Percentiles rank a stretch among this genome's conserved stretches.
Conservation (phyloP, 2,329 filamentous ascomycete species). For the Aspergillus sp. region DNA sequence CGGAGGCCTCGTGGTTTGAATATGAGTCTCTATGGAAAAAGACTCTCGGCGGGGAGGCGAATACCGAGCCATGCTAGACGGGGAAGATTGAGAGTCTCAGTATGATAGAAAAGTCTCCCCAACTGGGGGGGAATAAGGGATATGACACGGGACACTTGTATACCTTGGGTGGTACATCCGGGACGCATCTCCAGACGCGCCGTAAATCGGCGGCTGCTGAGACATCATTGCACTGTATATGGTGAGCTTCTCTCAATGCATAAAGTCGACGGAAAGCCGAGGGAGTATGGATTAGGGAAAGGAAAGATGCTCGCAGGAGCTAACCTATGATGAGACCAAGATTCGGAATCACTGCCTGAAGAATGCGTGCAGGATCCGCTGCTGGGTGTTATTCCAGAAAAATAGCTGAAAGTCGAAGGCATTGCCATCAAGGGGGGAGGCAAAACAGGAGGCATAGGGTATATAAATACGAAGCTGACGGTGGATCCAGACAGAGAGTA, state of each 20-base stretch:
- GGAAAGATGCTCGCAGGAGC: conserved; percentile 20
- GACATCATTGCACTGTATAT: conserved; percentile 23
- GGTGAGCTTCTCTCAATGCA: conserved; percentile 22
- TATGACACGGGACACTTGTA: conserved; percentile 8
- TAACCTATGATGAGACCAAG: conserved; percentile 35
- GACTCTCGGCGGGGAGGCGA: conserved; percentile 27
- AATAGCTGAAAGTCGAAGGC: conserved; percentile 28
- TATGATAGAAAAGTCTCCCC: conserved; percentile 9
- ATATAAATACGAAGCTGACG: conserved; percentile 10
- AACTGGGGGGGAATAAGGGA: conserved; percentile 1
- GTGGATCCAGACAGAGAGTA: conserved; percentile 4
- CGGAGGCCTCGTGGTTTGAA: conserved; percentile 16
- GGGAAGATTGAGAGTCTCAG: conserved; percentile 15
- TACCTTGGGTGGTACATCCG: conserved; percentile 40
- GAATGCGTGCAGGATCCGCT: conserved; percentile 29
- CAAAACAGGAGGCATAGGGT: conserved; percentile 32
- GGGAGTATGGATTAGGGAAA: background rate
- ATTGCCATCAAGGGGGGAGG: conserved; percentile 27
- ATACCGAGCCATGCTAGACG: conserved; percentile 30
- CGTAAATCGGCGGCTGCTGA: conserved; percentile 29
- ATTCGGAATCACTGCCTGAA: conserved; percentile 28
- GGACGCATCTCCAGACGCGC: conserved; percentile 24
- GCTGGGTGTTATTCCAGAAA: conserved; percentile 26
- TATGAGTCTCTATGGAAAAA: conserved; percentile 24
- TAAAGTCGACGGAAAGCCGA: background rate